Percentiles rank a stretch among this genome's conserved stretches.
phyloP scores from a whole-genome alignment of 192 early-diverging fungal species.

The Linnemannia elongata region DNA sequence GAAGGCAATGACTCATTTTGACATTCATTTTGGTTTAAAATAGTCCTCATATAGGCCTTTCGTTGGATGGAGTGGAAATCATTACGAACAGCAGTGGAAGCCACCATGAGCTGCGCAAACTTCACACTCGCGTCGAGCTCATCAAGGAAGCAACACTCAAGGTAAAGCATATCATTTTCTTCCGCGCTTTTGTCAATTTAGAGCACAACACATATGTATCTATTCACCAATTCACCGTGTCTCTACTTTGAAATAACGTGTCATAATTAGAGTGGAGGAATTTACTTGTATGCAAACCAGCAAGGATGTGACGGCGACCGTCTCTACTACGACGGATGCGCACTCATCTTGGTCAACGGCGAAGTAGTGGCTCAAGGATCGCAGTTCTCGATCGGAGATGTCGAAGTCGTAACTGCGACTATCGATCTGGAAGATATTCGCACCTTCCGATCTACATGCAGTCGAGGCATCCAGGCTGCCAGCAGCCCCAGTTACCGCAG shows the following conservation, averaged over 20 bases:
- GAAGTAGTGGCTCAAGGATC: conserved; percentile 87
- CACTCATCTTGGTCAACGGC: conserved; percentile 93
- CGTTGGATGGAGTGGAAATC: conserved; percentile 96
- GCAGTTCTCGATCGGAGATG: conserved; percentile 95
- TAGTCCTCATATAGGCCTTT: conserved; percentile 95
- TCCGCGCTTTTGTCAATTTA: not conserved
- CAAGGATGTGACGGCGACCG: conserved; percentile 98
- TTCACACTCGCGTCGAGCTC: conserved; percentile 87
- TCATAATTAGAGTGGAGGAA: conserved; percentile 81
- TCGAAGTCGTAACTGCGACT: conserved; percentile 94
- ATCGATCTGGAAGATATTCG: conserved; percentile 93
- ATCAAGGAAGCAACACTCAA: conserved; percentile 92
- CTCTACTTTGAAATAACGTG: not conserved
- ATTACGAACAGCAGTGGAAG: conserved; percentile 96
- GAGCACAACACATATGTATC: not conserved
- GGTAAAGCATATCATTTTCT: conserved; percentile 48
- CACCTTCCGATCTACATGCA: conserved; percentile 77
- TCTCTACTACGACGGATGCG: conserved; percentile 96
- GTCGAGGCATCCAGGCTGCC: conserved; percentile 87
- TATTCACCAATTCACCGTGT: not conserved
- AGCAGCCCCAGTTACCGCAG: conserved; percentile 74
- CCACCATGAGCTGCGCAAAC: conserved; percentile 97
- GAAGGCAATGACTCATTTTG: not conserved
- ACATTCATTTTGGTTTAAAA: not conserved
- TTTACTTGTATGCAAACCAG: conserved; percentile 97